These are phyloP conservation scores for Pulveroboletus ravenelii DNA, from an alignment of 768 basidiomycete species.

Conservation along the genomic window DNA sequence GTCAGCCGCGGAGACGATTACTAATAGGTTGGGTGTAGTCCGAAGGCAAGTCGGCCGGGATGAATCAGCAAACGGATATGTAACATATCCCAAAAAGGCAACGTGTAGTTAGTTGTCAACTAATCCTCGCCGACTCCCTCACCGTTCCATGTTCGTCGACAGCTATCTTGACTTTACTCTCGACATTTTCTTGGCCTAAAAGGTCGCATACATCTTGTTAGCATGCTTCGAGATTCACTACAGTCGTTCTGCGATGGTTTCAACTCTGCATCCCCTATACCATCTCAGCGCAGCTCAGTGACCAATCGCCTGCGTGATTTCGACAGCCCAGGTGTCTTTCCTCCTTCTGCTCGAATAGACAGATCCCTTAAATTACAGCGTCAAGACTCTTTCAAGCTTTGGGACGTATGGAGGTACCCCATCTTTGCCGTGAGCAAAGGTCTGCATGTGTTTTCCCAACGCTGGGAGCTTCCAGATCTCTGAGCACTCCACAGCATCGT, in stretches of 20 bases:
- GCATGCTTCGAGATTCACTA: slow-evolving; percentile 25
- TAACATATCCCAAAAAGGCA: slow-evolving; percentile 24
- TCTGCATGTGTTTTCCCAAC: slow-evolving; percentile 20
- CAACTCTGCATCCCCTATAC: slow-evolving; percentile 12
- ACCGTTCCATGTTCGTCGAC: neutral
- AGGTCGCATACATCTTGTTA: neutral
- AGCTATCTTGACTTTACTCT: neutral
- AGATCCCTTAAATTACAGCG: slow-evolving; percentile 59
- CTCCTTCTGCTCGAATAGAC: slow-evolving; percentile 71
- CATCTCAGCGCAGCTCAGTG: slow-evolving; percentile 15
- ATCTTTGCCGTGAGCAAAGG: slow-evolving; percentile 65
- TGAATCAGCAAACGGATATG: neutral
- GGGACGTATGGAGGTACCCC: slow-evolving; percentile 72
- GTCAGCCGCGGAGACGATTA: slow-evolving; percentile 84
- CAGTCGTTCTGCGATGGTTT: slow-evolving; percentile 16
- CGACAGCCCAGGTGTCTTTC: slow-evolving; percentile 61
- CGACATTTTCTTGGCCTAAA: neutral
- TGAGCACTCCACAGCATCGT: slow-evolving; percentile 20
- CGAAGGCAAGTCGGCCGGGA: neutral
- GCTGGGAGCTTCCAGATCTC: neutral
- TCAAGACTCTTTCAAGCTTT: slow-evolving; percentile 51
- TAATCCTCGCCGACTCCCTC: neutral
- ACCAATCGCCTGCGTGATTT: slow-evolving; percentile 44
- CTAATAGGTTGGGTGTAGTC: slow-evolving; percentile 30
- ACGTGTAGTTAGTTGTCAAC: neutral